Evolutionary conservation across 495 filamentous ascomycete species (phyloP).

Genomic region (Xylaria longipes): DNA sequence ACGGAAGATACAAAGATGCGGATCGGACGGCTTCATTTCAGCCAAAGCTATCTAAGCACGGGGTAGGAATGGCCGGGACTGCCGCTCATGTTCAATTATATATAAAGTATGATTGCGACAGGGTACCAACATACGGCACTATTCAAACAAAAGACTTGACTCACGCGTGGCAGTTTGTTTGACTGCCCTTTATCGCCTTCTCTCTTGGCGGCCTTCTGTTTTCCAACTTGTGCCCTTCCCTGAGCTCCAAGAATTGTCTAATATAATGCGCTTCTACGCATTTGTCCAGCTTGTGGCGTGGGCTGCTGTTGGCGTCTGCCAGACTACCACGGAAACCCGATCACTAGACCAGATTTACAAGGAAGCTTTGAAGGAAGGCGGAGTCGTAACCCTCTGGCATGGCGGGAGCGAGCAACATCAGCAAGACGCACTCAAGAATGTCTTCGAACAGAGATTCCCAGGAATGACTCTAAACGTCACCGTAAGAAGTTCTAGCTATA

Average conservation of each 20-base stretch:
- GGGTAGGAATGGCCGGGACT: background rate
- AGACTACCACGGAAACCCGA: background rate
- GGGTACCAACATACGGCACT: background rate
- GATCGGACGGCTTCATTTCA: background rate
- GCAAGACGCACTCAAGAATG: background rate
- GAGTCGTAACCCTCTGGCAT: conserved; percentile 4
- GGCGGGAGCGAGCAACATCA: background rate
- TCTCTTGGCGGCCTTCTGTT: background rate
- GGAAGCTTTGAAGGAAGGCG: background rate
- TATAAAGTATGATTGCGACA: background rate
- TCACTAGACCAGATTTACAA: background rate
- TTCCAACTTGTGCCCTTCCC: background rate
- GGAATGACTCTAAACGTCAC: background rate
- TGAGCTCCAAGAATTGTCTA: background rate
- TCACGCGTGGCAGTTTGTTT: background rate
- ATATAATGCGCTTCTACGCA: background rate
- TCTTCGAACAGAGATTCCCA: background rate
- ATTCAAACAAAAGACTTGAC: background rate
- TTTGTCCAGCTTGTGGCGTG: background rate
- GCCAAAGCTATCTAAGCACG: background rate
- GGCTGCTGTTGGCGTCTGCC: background rate
- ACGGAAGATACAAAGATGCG: background rate
- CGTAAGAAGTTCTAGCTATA: background rate
- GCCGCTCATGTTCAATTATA: background rate
- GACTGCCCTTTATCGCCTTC: background rate